Conservation (phyloP, 345 rosid species). For the Eutrema japonicum region DNA sequence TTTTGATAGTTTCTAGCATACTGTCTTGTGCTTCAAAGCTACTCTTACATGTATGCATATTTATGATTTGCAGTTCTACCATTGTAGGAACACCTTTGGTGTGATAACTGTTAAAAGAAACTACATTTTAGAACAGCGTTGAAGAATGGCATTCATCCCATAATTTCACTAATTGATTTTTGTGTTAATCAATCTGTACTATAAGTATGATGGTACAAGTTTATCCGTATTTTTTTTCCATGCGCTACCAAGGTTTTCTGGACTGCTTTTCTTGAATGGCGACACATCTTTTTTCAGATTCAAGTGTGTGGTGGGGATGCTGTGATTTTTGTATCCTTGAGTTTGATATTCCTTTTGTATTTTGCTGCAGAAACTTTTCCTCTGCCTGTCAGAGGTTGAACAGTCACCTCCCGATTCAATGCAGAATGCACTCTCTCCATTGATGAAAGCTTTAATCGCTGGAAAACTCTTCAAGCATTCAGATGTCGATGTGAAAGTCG, state of each 20-base stretch:
- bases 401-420: constrained; percentile 78
- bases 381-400: constrained; percentile 69
- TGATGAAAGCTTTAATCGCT: constrained; percentile 68
- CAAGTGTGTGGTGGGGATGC: background rate
- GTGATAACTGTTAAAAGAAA: background rate
- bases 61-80: background rate
- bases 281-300: background rate
- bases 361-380: constrained; percentile 66
- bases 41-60: background rate
- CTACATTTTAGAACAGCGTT: background rate
- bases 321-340: constrained; percentile 5
- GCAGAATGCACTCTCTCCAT: constrained; percentile 74
- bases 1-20: constrained; percentile 1
- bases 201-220: background rate
- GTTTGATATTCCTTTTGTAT: constrained; percentile 22
- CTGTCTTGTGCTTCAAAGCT: background rate
- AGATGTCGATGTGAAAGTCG: constrained; percentile 81
- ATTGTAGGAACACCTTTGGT: background rate
- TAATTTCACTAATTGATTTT: background rate
- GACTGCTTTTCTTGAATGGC: background rate
- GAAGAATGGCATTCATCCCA: constrained; percentile 5
- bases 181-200: background rate
- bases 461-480: constrained; percentile 69
- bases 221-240: background rate
- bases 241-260: background rate